Evolutionary conservation across 2,329 filamentous ascomycete genomes (phyloP), one percentile per base, ranked within the genome.

Genomic region (Alternaria brassicicola): DNA sequence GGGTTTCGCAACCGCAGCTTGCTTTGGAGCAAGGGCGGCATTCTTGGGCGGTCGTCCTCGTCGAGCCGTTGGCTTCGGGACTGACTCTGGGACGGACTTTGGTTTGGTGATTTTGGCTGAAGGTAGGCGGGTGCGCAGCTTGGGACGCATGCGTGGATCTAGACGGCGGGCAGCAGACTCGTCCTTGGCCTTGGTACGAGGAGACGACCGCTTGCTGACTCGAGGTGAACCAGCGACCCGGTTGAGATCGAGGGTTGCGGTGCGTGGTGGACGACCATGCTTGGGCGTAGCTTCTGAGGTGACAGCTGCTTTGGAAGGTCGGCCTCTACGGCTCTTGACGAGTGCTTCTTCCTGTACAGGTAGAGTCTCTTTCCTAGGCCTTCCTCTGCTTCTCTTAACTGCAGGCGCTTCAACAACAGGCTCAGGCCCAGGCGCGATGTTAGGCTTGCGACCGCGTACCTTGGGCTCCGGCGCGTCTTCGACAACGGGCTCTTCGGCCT

Each of bases 141-240:
- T 65, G 15, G 69, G 64, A 35, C 64, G 69, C 38, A 64, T 50
- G 45, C 62, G 65, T 3, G 70, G 62, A 31, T 69, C 55, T 36
- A 69, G 61, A 9, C 65, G 68, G 10, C 56, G 54, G 21, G 56
- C 49, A 2, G 56, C 17, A 12, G 58, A 56, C 17, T 49, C 60
- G 28, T 55, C 17, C 42, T 57, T 51, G 36, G 46, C 17, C 43
- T 62, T 64, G 55, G 48, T 25, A 36, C 46, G 26, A 59, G 50
- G 31, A 54, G 59, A 52, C 13, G 62, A 31, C 35, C 63, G 60
- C 54, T 73, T 72, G 41, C 53, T 50, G 47, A 72, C 59, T 43
- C 69, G 69, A 23, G 68, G n/a, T 2, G 70, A 57, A 42, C 63
- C 65, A 21, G 55, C 61, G 19, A 68, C 67, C 35, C 61, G 59